Evolutionary conservation across 345 rosid species (phyloP).

Genomic region (Hibiscus tridactylites): DNA sequence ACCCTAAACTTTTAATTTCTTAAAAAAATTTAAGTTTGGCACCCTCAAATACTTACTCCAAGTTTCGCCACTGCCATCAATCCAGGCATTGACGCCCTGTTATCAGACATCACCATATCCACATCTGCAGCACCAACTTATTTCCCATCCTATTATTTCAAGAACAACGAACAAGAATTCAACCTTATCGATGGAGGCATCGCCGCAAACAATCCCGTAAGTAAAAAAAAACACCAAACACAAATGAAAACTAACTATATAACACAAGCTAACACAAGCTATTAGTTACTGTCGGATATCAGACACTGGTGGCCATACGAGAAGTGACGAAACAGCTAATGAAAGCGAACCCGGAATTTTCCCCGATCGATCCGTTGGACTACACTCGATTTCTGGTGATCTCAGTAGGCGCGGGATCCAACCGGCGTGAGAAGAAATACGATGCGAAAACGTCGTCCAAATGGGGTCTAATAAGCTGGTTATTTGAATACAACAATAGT

Average conservation of each 20-base stretch:
- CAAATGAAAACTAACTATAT: background rate
- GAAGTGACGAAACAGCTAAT: slow-evolving; percentile 50
- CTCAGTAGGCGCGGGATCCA: slow-evolving; percentile 57
- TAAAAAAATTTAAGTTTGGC: too few relatives aligned
- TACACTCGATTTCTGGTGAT: slow-evolving; percentile 49
- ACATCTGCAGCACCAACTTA: slow-evolving; percentile 77
- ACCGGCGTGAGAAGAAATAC: slow-evolving; percentile 29
- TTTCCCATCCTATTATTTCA: slow-evolving; percentile 50
- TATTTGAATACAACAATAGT: slow-evolving; percentile 33
- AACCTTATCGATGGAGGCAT: slow-evolving; percentile 66
- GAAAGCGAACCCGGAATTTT: slow-evolving; percentile 40
- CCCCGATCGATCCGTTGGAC: slow-evolving; percentile 30
- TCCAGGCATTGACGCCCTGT: slow-evolving; percentile 37
- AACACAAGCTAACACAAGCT: background rate
- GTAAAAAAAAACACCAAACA: background rate
- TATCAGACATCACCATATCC: slow-evolving; percentile 57
- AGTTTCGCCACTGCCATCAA: too few relatives aligned
- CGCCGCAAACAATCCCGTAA: slow-evolving; percentile 67
- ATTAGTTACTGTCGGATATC: background rate
- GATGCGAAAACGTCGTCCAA: slow-evolving; percentile 36
- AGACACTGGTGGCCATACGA: slow-evolving; percentile 59
- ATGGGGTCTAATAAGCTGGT: slow-evolving; percentile 65
- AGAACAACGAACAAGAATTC: slow-evolving; percentile 37
- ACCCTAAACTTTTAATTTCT: too few relatives aligned
- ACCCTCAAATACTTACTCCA: too few relatives aligned